Percentiles rank a stretch among this genome's conserved stretches.
Evolutionary conservation across 2,329 filamentous ascomycete genomes (phyloP).

Genomic region (Myriosclerotinia curreyana): DNA sequence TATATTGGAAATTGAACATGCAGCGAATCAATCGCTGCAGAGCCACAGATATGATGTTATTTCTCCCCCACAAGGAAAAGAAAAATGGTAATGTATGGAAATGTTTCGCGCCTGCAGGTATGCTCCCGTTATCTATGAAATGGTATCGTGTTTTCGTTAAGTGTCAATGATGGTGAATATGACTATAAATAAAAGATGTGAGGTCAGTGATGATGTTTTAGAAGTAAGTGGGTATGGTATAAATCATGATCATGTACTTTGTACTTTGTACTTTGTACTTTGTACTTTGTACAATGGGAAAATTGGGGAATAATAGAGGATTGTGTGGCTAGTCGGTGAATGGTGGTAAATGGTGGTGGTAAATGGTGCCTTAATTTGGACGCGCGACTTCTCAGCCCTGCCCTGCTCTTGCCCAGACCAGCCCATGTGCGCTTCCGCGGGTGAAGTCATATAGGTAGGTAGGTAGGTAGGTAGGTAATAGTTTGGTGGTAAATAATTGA

Average conservation of each 20-base stretch:
- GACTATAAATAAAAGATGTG: constrained; percentile 24
- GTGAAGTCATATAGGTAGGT: too few species aligned
- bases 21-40: constrained; percentile 35
- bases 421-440: neutral
- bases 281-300: neutral
- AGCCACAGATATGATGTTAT: constrained; percentile 28
- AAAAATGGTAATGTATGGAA: constrained; percentile 18
- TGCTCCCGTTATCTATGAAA: constrained; percentile 25
- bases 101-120: constrained; percentile 17
- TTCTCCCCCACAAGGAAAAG: constrained; percentile 25
- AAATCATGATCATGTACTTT: constrained; percentile 7
- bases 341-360: too few species aligned
- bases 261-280: too few species aligned
- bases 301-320: constrained; percentile 16
- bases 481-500: neutral
- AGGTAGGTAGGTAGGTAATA: too few species aligned
- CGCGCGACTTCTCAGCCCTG: constrained; percentile 21
- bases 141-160: constrained; percentile 31
- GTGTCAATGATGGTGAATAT: constrained; percentile 23
- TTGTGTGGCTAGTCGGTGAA: constrained; percentile 15
- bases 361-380: constrained; percentile 14
- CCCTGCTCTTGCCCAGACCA: too few species aligned
- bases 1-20: constrained; percentile 36
- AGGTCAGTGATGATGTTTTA: constrained; percentile 23
- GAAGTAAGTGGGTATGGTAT: neutral